Percentiles rank a stretch among this genome's conserved stretches.
Evolutionary conservation across 768 basidiomycete species (phyloP).

Genomic region (Psilocybe azurescens): DNA sequence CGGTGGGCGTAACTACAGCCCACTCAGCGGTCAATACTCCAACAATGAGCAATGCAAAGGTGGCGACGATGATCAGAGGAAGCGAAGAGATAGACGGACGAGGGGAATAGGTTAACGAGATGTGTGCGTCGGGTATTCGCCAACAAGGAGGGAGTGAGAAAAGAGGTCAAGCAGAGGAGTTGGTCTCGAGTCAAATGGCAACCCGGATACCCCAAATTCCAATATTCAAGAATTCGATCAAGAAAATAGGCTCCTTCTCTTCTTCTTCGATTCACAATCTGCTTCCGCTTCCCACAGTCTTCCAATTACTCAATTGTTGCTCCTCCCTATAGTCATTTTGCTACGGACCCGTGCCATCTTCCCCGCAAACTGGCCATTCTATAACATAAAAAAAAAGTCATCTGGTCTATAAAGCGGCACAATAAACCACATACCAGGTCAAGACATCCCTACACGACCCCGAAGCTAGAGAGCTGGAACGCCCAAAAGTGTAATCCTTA

Average conservation of each 20-base stretch:
- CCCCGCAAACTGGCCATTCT: neutral
- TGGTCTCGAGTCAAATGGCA: constrained; percentile 5
- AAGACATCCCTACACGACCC: neutral
- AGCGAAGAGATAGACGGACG: neutral
- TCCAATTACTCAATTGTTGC: constrained; percentile 22
- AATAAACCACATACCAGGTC: neutral
- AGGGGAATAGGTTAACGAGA: neutral
- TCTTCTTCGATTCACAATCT: constrained; percentile 11
- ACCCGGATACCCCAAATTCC: constrained; percentile 8
- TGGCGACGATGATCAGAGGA: neutral
- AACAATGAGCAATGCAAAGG: neutral
- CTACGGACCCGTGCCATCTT: neutral
- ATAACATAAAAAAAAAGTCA: neutral
- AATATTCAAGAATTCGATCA: constrained; percentile 15
- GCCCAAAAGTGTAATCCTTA: constrained; percentile 4
- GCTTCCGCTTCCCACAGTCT: constrained; percentile 18
- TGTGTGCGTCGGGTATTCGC: too few relatives aligned
- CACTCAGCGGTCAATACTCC: neutral
- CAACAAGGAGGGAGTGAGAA: neutral
- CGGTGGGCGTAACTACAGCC: neutral
- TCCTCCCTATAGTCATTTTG: neutral
- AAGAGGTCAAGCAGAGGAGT: neutral
- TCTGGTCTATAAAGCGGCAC: neutral
- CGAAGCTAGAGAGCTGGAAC: neutral
- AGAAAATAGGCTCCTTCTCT: constrained; percentile 13